Conservation (phyloP, 2,329 filamentous ascomycete species). For the Sphaerulina vaccinii region DNA sequence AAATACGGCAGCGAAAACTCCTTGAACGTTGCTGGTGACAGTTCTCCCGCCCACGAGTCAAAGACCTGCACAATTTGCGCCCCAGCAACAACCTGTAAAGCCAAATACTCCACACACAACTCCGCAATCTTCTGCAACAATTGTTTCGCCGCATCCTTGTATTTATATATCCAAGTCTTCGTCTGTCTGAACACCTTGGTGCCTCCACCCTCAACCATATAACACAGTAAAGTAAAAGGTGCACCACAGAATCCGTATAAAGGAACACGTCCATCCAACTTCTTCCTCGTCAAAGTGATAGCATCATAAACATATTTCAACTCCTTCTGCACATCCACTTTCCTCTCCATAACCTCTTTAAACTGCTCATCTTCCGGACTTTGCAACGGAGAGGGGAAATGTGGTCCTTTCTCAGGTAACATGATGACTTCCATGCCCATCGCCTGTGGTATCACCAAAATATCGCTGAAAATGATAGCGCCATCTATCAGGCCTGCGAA, state of each 20-base stretch:
- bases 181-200: conserved; percentile 91
- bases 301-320: conserved; percentile 95
- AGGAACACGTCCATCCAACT: conserved; percentile 83
- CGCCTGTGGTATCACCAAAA: conserved; percentile 94
- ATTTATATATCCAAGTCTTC: conserved; percentile 96
- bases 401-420: conserved; percentile 94
- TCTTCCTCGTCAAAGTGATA: conserved; percentile 85
- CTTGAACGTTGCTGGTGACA: conserved; percentile 80
- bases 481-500: conserved; percentile 89
- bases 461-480: conserved; percentile 98
- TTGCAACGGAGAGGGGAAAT: conserved; percentile 82
- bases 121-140: conserved; percentile 89
- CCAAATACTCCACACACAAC: conserved; percentile 91
- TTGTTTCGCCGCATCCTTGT: conserved; percentile 74
- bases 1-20: conserved; percentile 85
- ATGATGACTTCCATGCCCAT: conserved; percentile 99
- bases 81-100: conserved; percentile 86
- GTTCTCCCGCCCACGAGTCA: conserved; percentile 95
- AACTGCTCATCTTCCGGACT: conserved; percentile 83
- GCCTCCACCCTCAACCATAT: conserved; percentile 98
- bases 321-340: conserved; percentile 81
- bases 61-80: conserved; percentile 97
- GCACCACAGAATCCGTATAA: conserved; percentile 96
- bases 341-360: conserved; percentile 67
- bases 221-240: conserved; percentile 94